Evolutionary conservation across 2,329 filamentous ascomycete species (phyloP).

Genomic region (Chaetomium strumarium): DNA sequence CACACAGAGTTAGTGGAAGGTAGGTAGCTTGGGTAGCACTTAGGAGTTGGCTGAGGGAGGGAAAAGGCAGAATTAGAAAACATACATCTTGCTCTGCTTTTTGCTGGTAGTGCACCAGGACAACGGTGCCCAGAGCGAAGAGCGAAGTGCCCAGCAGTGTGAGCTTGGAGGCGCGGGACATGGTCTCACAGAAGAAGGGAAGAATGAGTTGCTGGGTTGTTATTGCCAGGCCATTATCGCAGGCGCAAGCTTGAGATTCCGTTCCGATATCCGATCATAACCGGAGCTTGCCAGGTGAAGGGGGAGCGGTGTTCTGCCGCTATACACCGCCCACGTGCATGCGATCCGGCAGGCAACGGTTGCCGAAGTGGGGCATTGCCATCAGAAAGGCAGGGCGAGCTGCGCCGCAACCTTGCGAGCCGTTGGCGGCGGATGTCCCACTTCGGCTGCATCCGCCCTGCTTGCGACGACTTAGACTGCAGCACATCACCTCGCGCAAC

Average conservation of each 20-base stretch:
- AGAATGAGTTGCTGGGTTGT: background rate
- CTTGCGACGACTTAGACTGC: background rate
- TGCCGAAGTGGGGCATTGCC: slow-evolving; percentile 1
- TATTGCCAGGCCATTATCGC: slow-evolving; percentile 1
- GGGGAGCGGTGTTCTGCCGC: background rate
- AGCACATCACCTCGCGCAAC: background rate
- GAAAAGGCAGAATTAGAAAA: slow-evolving; percentile 19
- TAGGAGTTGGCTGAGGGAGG: background rate
- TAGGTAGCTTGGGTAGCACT: background rate
- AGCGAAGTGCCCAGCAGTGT: slow-evolving; percentile 74
- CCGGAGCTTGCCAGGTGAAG: background rate
- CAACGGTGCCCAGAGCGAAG: slow-evolving; percentile 69
- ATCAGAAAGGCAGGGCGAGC: slow-evolving; percentile 9
- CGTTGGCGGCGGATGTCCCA: slow-evolving; percentile 11
- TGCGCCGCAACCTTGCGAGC: slow-evolving; percentile 5
- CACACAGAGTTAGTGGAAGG: background rate
- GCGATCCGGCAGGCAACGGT: slow-evolving; percentile 7
- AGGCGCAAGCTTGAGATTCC: background rate
- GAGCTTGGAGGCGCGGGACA: slow-evolving; percentile 87
- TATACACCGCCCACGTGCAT: background rate
- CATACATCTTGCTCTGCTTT: slow-evolving; percentile 74
- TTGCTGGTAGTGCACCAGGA: slow-evolving; percentile 87
- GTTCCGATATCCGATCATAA: background rate
- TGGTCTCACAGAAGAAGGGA: slow-evolving; percentile 34
- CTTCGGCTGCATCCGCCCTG: slow-evolving; percentile 10